phyloP scores from a whole-genome alignment of 805 yeast species.

The Candida oleophila region DNA sequence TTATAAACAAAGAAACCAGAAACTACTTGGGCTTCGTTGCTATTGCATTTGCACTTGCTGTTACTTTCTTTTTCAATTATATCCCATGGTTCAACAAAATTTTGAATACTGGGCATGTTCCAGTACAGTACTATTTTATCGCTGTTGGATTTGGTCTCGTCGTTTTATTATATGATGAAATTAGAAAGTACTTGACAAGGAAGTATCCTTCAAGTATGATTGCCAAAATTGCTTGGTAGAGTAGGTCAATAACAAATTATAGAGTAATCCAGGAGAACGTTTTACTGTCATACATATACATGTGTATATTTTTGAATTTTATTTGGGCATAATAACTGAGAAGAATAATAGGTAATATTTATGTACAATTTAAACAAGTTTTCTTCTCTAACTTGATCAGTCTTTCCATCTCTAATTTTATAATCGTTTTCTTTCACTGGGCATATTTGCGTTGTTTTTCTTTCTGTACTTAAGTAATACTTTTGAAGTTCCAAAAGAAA shows the following conservation, averaged over 20 bases:
- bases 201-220: conserved; percentile 34
- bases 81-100: conserved; percentile 37
- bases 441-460: too few relatives aligned
- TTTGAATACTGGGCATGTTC: conserved; percentile 37
- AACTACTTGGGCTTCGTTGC: conserved; percentile 34
- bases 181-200: conserved; percentile 36
- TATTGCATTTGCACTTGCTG: conserved; percentile 32
- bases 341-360: background rate
- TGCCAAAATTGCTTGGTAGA: conserved; percentile 44
- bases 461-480: too few relatives aligned
- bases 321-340: background rate
- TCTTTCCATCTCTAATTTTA: background rate
- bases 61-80: conserved; percentile 43
- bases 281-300: too few relatives aligned
- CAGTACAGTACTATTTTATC: conserved; percentile 46
- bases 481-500: too few relatives aligned
- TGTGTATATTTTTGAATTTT: background rate
- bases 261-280: too few relatives aligned
- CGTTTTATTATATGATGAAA: conserved; percentile 42
- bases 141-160: conserved; percentile 45
- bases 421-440: background rate
- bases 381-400: background rate
- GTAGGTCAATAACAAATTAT: background rate
- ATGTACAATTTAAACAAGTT: background rate
- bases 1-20: conserved; percentile 10